Evolutionary conservation across 1,284 basidiomycete species (phyloP), one percentile per base, ranked within the genome.

Genomic region (Hymenochaete sp.): DNA sequence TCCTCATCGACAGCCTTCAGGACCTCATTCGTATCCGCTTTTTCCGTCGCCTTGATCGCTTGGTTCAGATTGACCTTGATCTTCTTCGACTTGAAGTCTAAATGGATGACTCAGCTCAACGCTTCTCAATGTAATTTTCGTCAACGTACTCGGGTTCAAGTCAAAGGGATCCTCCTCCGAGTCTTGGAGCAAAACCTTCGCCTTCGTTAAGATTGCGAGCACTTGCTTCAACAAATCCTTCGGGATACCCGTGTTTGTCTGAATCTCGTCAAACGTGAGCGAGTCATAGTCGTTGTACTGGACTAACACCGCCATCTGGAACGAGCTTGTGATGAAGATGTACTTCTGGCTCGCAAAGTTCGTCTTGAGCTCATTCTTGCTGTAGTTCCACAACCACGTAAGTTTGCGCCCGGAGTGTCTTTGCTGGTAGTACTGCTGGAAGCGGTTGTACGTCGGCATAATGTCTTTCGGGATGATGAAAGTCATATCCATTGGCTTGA

Each of bases 331-430:
- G 80, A 93, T 91, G 59, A 98, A 72, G 53, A 95, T 93, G 68
- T 95, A 95, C 68, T 96, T 97, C 63, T 93, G 91, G 57, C 81
- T 82, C 42, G 92, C 72, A 65, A 96, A 93, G 59, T 87, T 93
- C 48, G 93, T 93, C 49, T 88, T 80, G 40, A 98, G 72, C 62
- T 98, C 96, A 67, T 92, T 95, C 72, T 95, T 93, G 27, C 85
- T 92, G 62, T 95, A 86, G 61, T 97, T 95, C 95, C 95, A 98
- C 14, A 98, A 66, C 95, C 95, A 98, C 0, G 89, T 93, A 21
- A 98, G 73, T 59, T 96, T 96, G 51, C 96, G 86, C 18, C 95
- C 95, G 3, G 84, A 87, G 65, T 95, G 91, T 67, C 95, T 93
- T 56, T 82, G 84, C 58, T 89, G 83, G 66, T 98, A 98, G 70